These are phyloP conservation scores for Ophiocordyceps camponoti-floridani DNA, from an alignment of 2,329 filamentous ascomycete species.

Conservation along the genomic window DNA sequence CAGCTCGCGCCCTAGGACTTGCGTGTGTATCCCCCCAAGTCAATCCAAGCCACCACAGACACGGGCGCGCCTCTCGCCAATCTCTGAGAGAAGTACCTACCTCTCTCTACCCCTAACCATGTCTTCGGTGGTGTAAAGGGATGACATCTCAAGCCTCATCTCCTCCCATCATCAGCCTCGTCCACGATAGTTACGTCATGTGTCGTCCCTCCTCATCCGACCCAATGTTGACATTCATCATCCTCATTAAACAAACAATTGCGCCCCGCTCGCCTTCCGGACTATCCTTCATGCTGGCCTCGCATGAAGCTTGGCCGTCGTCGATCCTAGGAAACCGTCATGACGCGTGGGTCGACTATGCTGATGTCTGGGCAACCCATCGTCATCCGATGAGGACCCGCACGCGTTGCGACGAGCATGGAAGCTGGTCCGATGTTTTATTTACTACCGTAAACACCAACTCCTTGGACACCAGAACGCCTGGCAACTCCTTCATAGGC, in stretches of 20 bases:
- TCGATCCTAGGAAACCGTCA: neutral
- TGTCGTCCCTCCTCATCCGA: neutral
- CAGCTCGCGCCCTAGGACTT: too few relatives aligned
- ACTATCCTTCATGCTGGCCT: neutral
- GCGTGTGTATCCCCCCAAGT: too few relatives aligned
- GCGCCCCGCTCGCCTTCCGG: too few relatives aligned
- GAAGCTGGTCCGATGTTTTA: neutral
- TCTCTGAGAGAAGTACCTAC: too few relatives aligned
- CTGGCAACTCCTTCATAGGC: constrained; percentile 4
- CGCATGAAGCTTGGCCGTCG: neutral
- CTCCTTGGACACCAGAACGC: constrained; percentile 15
- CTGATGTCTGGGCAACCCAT: neutral
- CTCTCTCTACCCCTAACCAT: too few relatives aligned
- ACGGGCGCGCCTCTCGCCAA: too few relatives aligned
- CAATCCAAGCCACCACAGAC: too few relatives aligned
- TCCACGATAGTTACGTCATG: neutral
- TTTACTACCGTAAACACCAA: constrained; percentile 4
- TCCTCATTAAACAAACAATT: neutral
- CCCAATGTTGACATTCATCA: neutral
- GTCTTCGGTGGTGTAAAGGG: too few relatives aligned
- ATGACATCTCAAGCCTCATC: too few relatives aligned
- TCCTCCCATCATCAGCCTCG: too few relatives aligned
- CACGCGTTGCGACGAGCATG: neutral
- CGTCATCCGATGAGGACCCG: neutral
- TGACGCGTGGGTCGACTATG: neutral